Conservation (phyloP, 768 basidiomycete genomes). For the Pholiota conissans region DNA sequence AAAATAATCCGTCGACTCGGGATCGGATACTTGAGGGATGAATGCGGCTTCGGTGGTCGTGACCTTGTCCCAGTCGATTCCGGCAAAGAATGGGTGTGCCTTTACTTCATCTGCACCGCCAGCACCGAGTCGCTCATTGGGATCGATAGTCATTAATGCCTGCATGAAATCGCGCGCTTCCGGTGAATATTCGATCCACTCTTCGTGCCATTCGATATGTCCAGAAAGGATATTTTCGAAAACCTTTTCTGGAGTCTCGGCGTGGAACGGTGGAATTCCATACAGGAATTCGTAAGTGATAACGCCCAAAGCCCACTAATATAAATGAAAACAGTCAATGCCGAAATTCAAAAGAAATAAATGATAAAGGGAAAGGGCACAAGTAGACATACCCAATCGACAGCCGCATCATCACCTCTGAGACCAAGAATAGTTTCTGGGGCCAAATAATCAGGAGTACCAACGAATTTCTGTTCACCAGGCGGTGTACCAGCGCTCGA, state of each 20-base stretch:
- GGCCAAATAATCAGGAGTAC: constrained; percentile 96
- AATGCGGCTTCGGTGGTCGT: constrained; percentile 89
- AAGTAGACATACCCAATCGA: constrained; percentile 80
- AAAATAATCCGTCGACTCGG: constrained; percentile 99
- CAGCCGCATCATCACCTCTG: constrained; percentile 90
- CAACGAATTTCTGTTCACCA: constrained; percentile 92
- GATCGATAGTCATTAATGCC: constrained; percentile 79
- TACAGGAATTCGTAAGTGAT: constrained; percentile 98
- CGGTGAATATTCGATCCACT: constrained; percentile 81
- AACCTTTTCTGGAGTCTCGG: constrained; percentile 94
- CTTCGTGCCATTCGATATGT: constrained; percentile 94
- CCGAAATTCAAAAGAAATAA: constrained; percentile 6
- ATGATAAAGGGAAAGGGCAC: background rate
- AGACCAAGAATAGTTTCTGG: constrained; percentile 95
- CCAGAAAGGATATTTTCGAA: constrained; percentile 98
- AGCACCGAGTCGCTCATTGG: constrained; percentile 76
- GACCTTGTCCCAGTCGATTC: constrained; percentile 92
- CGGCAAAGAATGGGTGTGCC: constrained; percentile 85
- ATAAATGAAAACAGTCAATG: constrained; percentile 17
- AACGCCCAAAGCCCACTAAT: constrained; percentile 96
- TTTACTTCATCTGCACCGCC: constrained; percentile 93
- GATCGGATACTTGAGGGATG: constrained; percentile 92
- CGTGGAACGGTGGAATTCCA: constrained; percentile 96
- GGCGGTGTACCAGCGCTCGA: constrained; percentile 68
- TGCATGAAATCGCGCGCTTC: constrained; percentile 92